Evolutionary conservation across 257 asterid species (phyloP).

Genomic region (Salvia hispanica): DNA sequence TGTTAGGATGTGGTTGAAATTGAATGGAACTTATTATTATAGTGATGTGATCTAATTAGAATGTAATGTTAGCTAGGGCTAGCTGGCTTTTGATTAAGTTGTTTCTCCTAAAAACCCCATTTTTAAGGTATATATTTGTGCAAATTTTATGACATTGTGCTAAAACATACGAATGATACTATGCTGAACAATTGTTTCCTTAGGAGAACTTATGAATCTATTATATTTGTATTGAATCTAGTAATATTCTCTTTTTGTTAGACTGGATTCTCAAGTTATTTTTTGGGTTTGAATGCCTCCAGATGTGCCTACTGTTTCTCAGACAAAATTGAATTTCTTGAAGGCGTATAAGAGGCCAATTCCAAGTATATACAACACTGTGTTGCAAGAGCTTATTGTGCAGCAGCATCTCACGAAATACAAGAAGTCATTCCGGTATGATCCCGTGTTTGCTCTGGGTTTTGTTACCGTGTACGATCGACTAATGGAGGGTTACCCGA

Average conservation of each 20-base stretch:
- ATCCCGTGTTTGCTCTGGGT: slow-evolving; percentile 91
- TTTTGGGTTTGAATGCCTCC: slow-evolving; percentile 34
- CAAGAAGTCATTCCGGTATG: slow-evolving; percentile 78
- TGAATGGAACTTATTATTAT: neutral
- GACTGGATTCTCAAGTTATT: neutral
- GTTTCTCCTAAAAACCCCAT: slow-evolving; percentile 11
- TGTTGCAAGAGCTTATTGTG: slow-evolving; percentile 86
- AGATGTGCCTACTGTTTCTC: slow-evolving; percentile 83
- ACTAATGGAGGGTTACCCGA: slow-evolving; percentile 93
- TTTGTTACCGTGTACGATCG: slow-evolving; percentile 90
- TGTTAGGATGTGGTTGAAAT: slow-evolving; percentile 13
- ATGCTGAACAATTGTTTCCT: neutral
- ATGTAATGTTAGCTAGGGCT: neutral
- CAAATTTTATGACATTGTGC: neutral
- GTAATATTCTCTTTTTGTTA: neutral
- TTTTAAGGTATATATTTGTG: neutral
- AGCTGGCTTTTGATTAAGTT: neutral
- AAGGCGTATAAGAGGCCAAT: slow-evolving; percentile 86
- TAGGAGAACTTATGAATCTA: neutral
- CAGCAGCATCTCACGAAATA: slow-evolving; percentile 88
- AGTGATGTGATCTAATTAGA: neutral
- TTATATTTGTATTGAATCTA: slow-evolving; percentile 13
- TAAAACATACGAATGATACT: neutral
- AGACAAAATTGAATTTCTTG: slow-evolving; percentile 79
- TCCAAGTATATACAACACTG: slow-evolving; percentile 85